Percentiles rank a stretch among this genome's conserved stretches.
Conservation (phyloP, 306 rosid species). For the Lablab purpureus region DNA sequence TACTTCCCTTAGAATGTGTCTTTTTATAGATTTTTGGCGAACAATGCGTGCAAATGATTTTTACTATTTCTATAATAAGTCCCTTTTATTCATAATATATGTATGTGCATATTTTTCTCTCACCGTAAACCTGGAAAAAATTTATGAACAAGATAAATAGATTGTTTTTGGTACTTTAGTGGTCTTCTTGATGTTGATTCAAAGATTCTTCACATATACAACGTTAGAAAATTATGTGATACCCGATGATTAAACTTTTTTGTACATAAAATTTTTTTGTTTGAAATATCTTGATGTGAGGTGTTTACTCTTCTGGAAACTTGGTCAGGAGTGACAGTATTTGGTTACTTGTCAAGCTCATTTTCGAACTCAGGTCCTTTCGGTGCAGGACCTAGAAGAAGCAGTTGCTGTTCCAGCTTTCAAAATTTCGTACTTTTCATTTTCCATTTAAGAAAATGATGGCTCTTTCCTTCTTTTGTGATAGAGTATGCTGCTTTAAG, state of each 20-base stretch:
- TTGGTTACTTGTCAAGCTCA: constrained; percentile 44
- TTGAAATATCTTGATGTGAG: background rate
- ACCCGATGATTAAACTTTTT: background rate
- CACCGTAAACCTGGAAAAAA: background rate
- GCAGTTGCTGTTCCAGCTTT: constrained; percentile 5
- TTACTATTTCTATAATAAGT: background rate
- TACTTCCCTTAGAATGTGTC: background rate
- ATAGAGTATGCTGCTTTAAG: constrained; percentile 1
- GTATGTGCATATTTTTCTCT: background rate
- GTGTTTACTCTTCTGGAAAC: constrained; percentile 28
- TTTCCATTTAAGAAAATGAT: constrained; percentile 9
- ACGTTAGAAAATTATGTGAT: background rate
- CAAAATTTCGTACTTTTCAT: constrained; percentile 8
- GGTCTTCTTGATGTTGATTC: background rate
- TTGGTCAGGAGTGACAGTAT: constrained; percentile 30
- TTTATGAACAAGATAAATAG: background rate
- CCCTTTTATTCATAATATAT: background rate
- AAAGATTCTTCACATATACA: constrained; percentile 16
- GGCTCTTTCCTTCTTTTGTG: background rate
- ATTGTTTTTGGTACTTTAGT: background rate
- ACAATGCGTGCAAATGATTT: constrained; percentile 1
- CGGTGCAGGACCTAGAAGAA: constrained; percentile 37
- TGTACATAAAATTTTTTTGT: background rate
- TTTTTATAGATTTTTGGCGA: background rate
- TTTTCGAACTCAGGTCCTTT: constrained; percentile 42